Base-by-base conservation (phyloP, 768 basidiomycete genomes). In the Tricholoma flavovirens region DNA sequence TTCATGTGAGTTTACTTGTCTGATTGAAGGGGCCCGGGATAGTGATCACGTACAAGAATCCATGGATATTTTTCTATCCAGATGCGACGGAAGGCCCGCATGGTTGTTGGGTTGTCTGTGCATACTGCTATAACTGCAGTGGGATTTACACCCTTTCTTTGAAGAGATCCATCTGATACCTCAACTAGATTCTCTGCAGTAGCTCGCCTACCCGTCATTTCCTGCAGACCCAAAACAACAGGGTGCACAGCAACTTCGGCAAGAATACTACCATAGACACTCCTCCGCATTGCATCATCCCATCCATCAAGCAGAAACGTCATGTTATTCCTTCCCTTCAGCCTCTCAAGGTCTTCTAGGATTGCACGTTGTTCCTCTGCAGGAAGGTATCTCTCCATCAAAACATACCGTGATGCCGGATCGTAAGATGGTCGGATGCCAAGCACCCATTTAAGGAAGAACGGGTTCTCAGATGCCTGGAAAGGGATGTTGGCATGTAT, bases 181-280 rank as follows among this genome's bases (percentile, higher is more conserved):
- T 64, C 63, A 42, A 68, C 29, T 2, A 66, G 40, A 11, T 61
- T 56, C 1, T 62, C 62, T 11, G 69, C 70, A 5, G 38, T 56
- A 14, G 49, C 36, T 1, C 49, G 36, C 3, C 17, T 56, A 1
- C 55, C 55, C 5, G 49, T 56, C 22, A 56, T 14, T 22, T 49
- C 46, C 21, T 24, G 30, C 1, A 49, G 21, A 49, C 46, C 21
- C 30, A 49, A 17, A 11, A 51, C 49, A 32, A 51, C 26, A 3
- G 55, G 49, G 32, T 56, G 43, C 43, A 42, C 24, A 19, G 19
- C 55, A 12, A 51, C 50, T 56, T 56, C 49, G 7, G 55, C 49
- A 12, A 51, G 24, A 7, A 56, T 4, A 17, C 49, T 22, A 7
- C 55, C 55, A 51, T 56, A 56, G 11, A 56, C 38, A 45, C 55